Evolutionary conservation across 768 basidiomycete genomes (phyloP).

Genomic region (Pulveroboletus sp.): DNA sequence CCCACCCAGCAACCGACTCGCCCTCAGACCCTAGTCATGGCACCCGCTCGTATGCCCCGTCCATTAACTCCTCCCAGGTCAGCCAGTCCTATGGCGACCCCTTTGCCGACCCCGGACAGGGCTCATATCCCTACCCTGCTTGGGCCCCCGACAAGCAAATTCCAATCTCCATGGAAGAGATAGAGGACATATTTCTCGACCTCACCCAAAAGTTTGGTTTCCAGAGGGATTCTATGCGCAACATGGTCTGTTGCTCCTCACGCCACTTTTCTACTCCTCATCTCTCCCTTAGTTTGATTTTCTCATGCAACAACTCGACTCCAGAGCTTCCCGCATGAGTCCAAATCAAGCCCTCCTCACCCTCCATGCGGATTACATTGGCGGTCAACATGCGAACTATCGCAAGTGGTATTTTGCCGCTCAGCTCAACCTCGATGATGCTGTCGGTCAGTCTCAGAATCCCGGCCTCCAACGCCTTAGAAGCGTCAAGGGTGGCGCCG

Average conservation of each 20-base stretch:
- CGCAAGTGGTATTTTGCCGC: slow-evolving; percentile 99
- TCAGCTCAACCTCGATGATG: slow-evolving; percentile 98
- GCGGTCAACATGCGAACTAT: slow-evolving; percentile 97
- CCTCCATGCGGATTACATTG: slow-evolving; percentile 97
- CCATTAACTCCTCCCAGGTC: slow-evolving; percentile 59
- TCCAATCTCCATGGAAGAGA: slow-evolving; percentile 96
- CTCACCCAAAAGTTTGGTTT: slow-evolving; percentile 99
- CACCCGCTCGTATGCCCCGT: slow-evolving; percentile 48
- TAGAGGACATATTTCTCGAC: slow-evolving; percentile 98
- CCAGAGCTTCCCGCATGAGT: slow-evolving; percentile 95
- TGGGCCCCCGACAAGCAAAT: slow-evolving; percentile 93
- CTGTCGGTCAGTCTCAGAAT: slow-evolving; percentile 92
- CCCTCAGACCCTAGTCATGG: slow-evolving; percentile 31
- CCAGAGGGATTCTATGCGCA: slow-evolving; percentile 92
- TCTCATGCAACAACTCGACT: slow-evolving; percentile 96
- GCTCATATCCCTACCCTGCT: slow-evolving; percentile 81
- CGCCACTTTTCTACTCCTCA: slow-evolving; percentile 3
- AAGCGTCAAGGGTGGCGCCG: slow-evolving; percentile 62
- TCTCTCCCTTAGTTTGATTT: slow-evolving; percentile 74
- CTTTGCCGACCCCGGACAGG: slow-evolving; percentile 51
- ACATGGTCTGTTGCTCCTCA: slow-evolving; percentile 57
- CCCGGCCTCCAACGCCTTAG: slow-evolving; percentile 87
- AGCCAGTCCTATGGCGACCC: slow-evolving; percentile 56
- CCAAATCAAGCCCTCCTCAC: slow-evolving; percentile 95
- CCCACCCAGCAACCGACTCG: slow-evolving; percentile 12